Percentiles rank a stretch among this genome's conserved stretches.
Evolutionary conservation across 2,329 filamentous ascomycete species (phyloP).

Genomic region (Colletotrichum eremochloae): DNA sequence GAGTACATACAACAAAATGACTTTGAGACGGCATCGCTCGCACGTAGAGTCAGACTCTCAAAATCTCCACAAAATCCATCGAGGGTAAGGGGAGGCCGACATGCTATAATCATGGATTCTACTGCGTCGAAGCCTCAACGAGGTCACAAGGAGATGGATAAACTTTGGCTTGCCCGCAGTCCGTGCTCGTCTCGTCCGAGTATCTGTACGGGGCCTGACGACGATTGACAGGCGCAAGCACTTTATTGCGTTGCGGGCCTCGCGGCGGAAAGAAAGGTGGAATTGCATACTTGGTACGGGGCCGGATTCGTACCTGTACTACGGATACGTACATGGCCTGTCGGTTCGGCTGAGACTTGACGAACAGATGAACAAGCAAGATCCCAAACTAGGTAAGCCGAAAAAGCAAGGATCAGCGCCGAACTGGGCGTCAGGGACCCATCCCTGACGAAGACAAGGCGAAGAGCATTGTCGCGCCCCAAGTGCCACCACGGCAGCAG

Average conservation of each 20-base stretch:
- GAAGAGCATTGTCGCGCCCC: conserved; percentile 31
- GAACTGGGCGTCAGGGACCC: conserved; percentile 13
- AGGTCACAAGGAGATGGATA: conserved; percentile 32
- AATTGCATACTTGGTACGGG: background rate
- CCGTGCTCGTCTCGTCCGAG: conserved; percentile 38
- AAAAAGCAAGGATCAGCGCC: conserved; percentile 30
- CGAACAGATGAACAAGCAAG: conserved; percentile 32
- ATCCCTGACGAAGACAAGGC: conserved; percentile 31
- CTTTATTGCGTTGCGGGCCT: conserved; percentile 28
- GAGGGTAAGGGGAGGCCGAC: conserved; percentile 16
- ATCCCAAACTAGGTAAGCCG: conserved; percentile 25
- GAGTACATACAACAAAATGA: background rate
- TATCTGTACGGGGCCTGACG: conserved; percentile 11
- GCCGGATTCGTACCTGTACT: no score
- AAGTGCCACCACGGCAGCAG: conserved; percentile 30
- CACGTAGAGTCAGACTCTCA: conserved; percentile 11
- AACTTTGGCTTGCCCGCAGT: conserved; percentile 38
- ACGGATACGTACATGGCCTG: conserved; percentile 2
- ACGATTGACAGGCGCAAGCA: conserved; percentile 36
- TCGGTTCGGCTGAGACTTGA: conserved; percentile 15
- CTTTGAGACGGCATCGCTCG: conserved; percentile 30
- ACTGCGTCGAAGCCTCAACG: background rate
- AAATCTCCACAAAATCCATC: conserved; percentile 21
- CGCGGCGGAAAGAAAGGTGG: conserved; percentile 3
- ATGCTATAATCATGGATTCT: conserved; percentile 14